These are phyloP conservation scores for Camellia oleifera DNA, from an alignment of 179 eudicot species.

Conservation along the genomic window DNA sequence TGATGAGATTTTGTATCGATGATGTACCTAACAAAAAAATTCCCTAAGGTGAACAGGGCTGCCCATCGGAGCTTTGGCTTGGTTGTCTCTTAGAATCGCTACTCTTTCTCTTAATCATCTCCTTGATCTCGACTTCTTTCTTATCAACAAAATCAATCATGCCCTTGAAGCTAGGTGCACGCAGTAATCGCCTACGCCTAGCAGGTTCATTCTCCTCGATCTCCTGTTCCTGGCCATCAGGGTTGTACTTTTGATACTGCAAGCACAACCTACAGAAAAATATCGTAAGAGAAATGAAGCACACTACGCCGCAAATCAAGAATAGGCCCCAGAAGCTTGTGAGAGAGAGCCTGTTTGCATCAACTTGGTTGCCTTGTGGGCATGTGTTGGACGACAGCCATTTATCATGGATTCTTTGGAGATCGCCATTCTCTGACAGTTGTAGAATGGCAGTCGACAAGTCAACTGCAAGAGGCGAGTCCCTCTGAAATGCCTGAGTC, in stretches of 20 bases:
- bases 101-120: constrained; percentile 30
- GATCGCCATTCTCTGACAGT: constrained; percentile 81
- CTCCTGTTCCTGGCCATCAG: constrained; percentile 31
- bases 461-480: constrained; percentile 78
- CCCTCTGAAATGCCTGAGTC: constrained; percentile 71
- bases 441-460: constrained; percentile 72
- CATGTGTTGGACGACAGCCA: constrained; percentile 56
- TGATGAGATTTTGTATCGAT: background rate
- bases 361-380: constrained; percentile 37
- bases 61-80: constrained; percentile 23
- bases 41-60: constrained; percentile 23
- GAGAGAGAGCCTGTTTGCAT: constrained; percentile 51
- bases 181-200: constrained; percentile 23
- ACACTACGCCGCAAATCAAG: constrained; percentile 61
- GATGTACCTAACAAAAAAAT: background rate
- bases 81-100: constrained; percentile 18
- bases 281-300: constrained; percentile 49
- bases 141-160: constrained; percentile 43
- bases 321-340: constrained; percentile 87
- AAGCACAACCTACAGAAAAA: constrained; percentile 51
- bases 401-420: constrained; percentile 78
- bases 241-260: constrained; percentile 50
- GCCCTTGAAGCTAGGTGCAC: constrained; percentile 51
- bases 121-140: constrained; percentile 47
- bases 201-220: constrained; percentile 35